Percentiles rank a stretch among this genome's conserved stretches.
These are phyloP conservation scores for Thermomyces lanuginosus DNA, from an alignment of 2,329 filamentous ascomycete species.

Conservation along the genomic window DNA sequence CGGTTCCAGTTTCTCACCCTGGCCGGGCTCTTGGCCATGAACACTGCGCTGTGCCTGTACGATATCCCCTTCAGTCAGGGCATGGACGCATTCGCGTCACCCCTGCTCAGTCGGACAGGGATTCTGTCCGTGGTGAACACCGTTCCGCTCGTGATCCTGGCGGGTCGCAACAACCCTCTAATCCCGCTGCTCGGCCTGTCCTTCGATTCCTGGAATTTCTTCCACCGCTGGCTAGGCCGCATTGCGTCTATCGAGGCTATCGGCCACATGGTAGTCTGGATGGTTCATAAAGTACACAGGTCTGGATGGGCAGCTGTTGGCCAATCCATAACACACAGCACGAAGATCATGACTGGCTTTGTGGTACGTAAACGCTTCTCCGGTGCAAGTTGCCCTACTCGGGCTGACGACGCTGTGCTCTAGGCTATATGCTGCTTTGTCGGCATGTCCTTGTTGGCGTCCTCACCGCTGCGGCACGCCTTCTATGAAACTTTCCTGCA, in stretches of 20 bases:
- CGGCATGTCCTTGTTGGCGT: constrained; percentile 51
- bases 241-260: constrained; percentile 51
- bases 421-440: constrained; percentile 39
- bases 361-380: constrained; percentile 20
- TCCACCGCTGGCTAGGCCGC: constrained; percentile 68
- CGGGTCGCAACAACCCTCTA: constrained; percentile 78
- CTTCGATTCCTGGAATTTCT: constrained; percentile 86
- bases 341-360: constrained; percentile 27
- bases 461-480: constrained; percentile 72
- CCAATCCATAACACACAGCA: constrained; percentile 14
- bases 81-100: constrained; percentile 17
- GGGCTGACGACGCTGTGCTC: constrained; percentile 7
- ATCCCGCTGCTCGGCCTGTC: constrained; percentile 64
- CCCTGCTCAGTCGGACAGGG: constrained; percentile 43
- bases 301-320: constrained; percentile 21
- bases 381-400: neutral
- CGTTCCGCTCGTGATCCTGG: constrained; percentile 70
- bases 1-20: constrained; percentile 31
- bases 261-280: constrained; percentile 54
- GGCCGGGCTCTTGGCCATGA: constrained; percentile 25
- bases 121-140: constrained; percentile 73
- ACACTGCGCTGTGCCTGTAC: constrained; percentile 35
- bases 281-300: constrained; percentile 46
- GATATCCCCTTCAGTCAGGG: constrained; percentile 25
- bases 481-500: constrained; percentile 96